These are phyloP conservation scores for Conoideocrella luteorostrata DNA, from an alignment of 2,329 filamentous ascomycete species.

Conservation along the genomic window DNA sequence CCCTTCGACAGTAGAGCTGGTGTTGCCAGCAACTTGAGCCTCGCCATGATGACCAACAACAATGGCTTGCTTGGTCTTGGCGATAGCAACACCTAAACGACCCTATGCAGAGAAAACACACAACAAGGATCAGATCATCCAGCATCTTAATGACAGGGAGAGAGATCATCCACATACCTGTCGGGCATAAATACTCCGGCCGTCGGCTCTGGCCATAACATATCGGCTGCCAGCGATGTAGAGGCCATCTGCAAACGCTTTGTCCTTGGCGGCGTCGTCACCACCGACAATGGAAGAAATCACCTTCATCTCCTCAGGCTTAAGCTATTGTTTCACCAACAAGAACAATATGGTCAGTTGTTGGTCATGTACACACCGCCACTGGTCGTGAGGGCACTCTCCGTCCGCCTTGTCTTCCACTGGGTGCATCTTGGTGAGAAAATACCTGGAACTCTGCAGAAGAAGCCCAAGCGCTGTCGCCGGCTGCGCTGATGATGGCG, in stretches of 20 bases:
- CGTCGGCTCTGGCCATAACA: constrained; percentile 69
- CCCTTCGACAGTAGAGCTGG: constrained; percentile 71
- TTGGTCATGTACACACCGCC: neutral
- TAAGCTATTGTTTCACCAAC: constrained; percentile 19
- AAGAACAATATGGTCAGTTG: neutral
- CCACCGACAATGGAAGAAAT: constrained; percentile 47
- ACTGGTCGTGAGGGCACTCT: no score
- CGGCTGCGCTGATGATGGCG: constrained; percentile 74
- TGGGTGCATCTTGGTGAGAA: constrained; percentile 9
- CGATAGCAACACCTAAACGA: constrained; percentile 72
- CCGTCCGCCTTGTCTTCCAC: no score
- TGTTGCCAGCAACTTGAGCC: constrained; percentile 63
- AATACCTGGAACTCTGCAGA: constrained; percentile 67
- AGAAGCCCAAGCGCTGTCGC: constrained; percentile 73
- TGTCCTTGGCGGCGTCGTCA: constrained; percentile 46
- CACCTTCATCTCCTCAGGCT: constrained; percentile 51
- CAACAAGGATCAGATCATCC: no score
- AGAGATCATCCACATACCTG: constrained; percentile 51
- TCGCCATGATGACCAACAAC: constrained; percentile 84
- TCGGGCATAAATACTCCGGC: constrained; percentile 76
- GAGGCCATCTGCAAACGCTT: constrained; percentile 66
- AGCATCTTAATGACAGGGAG: no score
- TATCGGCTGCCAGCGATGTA: constrained; percentile 72
- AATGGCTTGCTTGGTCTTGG: constrained; percentile 84
- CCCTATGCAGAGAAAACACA: no score